phyloP scores from a whole-genome alignment of 371 early-diverging fungal species.

The Coemansia sp. region DNA sequence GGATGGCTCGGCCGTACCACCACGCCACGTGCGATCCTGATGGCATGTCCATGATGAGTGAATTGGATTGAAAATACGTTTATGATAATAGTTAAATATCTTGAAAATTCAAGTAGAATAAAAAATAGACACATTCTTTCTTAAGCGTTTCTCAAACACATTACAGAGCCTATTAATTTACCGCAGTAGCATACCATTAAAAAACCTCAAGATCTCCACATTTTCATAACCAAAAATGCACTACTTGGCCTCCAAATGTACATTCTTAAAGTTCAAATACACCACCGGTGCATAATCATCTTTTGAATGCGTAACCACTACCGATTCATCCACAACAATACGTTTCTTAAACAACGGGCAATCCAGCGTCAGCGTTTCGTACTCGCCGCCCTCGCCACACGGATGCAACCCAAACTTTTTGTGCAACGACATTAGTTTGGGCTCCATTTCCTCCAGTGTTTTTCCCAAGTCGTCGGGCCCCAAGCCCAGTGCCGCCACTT shows the following conservation, averaged over 20 bases:
- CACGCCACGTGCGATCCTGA: slow-evolving; percentile 15
- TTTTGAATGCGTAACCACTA: slow-evolving; percentile 73
- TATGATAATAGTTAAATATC: too few relatives aligned
- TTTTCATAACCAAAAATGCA: background rate
- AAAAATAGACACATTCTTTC: too few relatives aligned
- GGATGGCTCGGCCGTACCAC: slow-evolving; percentile 35
- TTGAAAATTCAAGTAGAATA: too few relatives aligned
- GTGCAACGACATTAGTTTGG: slow-evolving; percentile 67
- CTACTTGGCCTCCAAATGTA: slow-evolving; percentile 61
- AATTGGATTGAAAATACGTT: too few relatives aligned
- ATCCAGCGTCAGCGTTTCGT: slow-evolving; percentile 95
- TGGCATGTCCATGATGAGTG: too few relatives aligned
- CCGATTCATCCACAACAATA: slow-evolving; percentile 70
- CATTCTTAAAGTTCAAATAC: slow-evolving; percentile 66
- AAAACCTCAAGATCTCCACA: too few relatives aligned
- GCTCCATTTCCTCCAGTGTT: slow-evolving; percentile 75
- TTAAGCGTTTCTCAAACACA: too few relatives aligned
- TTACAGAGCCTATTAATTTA: background rate
- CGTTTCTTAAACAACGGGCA: slow-evolving; percentile 89
- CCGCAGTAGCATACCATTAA: background rate
- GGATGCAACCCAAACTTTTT: slow-evolving; percentile 83
- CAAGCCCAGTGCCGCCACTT: slow-evolving; percentile 89
- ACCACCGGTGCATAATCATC: slow-evolving; percentile 83
- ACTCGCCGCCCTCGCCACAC: slow-evolving; percentile 99
- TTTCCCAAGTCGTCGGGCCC: slow-evolving; percentile 69